phyloP scores from a whole-genome alignment of 2,329 filamentous ascomycete species.

The Scolecobasidium constrictum region DNA sequence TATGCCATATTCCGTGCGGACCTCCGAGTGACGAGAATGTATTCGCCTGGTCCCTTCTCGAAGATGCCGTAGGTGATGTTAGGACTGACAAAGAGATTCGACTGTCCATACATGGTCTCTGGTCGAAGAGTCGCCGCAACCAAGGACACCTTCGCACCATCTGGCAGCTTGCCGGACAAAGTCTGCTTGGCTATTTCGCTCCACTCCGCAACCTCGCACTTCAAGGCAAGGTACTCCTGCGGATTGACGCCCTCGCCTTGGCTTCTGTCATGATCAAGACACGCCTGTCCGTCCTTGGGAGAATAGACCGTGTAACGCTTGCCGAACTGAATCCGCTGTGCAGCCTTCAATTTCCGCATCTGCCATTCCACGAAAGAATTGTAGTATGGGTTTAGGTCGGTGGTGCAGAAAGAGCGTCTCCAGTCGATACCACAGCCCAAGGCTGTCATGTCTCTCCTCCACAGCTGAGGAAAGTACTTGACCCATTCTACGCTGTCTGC shows the following conservation, averaged over 20 bases:
- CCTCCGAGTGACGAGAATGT: conserved; percentile 72
- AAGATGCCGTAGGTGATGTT: conserved; percentile 84
- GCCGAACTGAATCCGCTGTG: conserved; percentile 88
- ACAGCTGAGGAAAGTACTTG: conserved; percentile 77
- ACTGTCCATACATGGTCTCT: conserved; percentile 99
- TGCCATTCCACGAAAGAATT: conserved; percentile 95
- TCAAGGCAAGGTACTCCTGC: conserved; percentile 88
- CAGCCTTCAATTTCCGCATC: conserved; percentile 81
- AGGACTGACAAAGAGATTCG: conserved; percentile 88
- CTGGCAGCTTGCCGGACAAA: conserved; percentile 67
- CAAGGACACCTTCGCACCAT: conserved; percentile 72
- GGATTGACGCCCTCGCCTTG: conserved; percentile 72
- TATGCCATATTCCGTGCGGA: conserved; percentile 92
- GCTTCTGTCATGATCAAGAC: conserved; percentile 77
- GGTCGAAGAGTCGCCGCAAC: conserved; percentile 85
- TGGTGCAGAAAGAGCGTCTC: conserved; percentile 87
- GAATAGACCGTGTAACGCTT: conserved; percentile 91
- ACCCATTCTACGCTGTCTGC: conserved; percentile 90
- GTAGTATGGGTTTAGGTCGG: conserved; percentile 93
- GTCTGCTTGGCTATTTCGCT: conserved; percentile 60
- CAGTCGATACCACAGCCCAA: conserved; percentile 87
- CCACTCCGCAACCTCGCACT: conserved; percentile 87
- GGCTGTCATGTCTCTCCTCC: conserved; percentile 66
- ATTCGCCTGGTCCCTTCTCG: conserved; percentile 56
- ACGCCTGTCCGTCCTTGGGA: conserved; percentile 78